These are phyloP conservation scores for Leptomonas pyrrhocoris DNA, from an alignment of 208 protist genomes.

Conservation along the genomic window DNA sequence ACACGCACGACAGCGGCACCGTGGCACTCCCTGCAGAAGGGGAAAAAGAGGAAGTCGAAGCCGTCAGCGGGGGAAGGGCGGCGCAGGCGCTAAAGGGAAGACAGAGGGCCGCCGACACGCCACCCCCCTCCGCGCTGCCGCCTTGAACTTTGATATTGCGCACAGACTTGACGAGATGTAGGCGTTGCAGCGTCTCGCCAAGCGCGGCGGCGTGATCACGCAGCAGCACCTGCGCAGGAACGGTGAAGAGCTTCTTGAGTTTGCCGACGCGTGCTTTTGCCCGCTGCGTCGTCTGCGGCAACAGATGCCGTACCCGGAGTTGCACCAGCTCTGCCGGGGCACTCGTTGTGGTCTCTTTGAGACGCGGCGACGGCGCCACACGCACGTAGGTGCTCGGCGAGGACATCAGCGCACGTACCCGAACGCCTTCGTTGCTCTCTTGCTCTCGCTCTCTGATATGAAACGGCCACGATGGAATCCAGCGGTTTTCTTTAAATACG, in stretches of 20 bases:
- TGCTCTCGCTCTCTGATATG: too few relatives aligned
- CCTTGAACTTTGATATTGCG: constrained; percentile 73
- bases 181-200: constrained; percentile 29
- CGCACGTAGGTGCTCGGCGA: constrained; percentile 27
- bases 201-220: constrained; percentile 41
- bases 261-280: constrained; percentile 48
- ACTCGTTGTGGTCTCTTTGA: constrained; percentile 17
- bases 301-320: constrained; percentile 45
- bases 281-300: constrained; percentile 52
- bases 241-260: constrained; percentile 68
- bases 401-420: neutral
- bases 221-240: constrained; percentile 31
- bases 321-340: constrained; percentile 47
- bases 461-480: too few relatives aligned
- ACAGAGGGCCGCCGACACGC: constrained; percentile 56
- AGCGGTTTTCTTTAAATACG: too few relatives aligned
- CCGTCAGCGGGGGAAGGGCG: constrained; percentile 31
- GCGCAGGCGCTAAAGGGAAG: constrained; percentile 69
- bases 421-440: too few relatives aligned
- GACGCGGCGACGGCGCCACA: constrained; percentile 34
- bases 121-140: constrained; percentile 3
- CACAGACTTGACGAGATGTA: constrained; percentile 75
- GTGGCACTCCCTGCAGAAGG: neutral
- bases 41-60: neutral
- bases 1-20: constrained; percentile 19